A percentile compares a stretch with the other conserved stretches of the same genome.
phyloP scores from a whole-genome alignment of 192 early-diverging fungal genomes.

The Helicostylum pulchrum region DNA sequence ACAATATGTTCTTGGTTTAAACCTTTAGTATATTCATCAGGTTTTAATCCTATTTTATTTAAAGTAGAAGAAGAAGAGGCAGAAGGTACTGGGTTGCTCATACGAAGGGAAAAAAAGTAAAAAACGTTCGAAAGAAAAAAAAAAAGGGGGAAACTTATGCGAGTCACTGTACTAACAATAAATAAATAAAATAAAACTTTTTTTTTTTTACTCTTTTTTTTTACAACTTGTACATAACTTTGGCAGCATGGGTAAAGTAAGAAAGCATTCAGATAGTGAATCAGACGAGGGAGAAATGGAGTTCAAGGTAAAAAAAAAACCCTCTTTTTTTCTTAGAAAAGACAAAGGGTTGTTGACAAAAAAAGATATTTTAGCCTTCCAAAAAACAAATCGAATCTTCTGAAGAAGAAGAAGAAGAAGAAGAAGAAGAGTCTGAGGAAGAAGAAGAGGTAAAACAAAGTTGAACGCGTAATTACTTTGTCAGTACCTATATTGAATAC shows the following conservation, averaged over 20 bases:
- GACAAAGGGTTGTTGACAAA: background rate
- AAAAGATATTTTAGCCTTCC: background rate
- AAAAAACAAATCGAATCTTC: background rate
- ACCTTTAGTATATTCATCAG: slow-evolving; percentile 17
- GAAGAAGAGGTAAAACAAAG: background rate
- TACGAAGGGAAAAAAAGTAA: background rate
- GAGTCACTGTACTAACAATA: background rate
- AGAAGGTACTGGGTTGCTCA: background rate
- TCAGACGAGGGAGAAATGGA: background rate
- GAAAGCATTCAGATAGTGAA: slow-evolving; percentile 5
- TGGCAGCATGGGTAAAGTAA: background rate
- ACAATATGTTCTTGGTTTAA: slow-evolving; percentile 31
- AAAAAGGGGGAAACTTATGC: background rate
- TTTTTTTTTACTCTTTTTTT: slow-evolving; percentile 1
- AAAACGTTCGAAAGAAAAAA: background rate
- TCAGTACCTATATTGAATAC: no score
- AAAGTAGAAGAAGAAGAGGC: background rate
- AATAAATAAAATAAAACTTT: background rate
- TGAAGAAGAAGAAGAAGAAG: background rate
- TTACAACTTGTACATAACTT: background rate
- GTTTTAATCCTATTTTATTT: slow-evolving; percentile 13
- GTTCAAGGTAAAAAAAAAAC: background rate
- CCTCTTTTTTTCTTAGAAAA: background rate
- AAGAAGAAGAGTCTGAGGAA: slow-evolving; percentile 3
- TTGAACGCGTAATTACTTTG: no score